A percentile compares a stretch with the other conserved stretches of the same genome.
phyloP scores from a whole-genome alignment of 176 grass and related monocot genomes.

The Oryza longistaminata region DNA sequence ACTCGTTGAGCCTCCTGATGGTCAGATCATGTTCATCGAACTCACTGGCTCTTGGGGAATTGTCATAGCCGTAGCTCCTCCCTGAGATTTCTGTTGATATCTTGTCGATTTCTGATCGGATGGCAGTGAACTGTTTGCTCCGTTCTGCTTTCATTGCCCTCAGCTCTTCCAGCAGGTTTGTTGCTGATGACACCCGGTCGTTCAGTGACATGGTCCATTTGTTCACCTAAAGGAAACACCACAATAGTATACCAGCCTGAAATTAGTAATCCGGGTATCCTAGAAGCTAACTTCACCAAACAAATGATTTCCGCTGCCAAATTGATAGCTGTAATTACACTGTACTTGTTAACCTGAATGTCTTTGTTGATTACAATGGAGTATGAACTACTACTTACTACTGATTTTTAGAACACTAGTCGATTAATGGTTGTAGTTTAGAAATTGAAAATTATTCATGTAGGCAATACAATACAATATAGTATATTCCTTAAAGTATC shows the following conservation, averaged over 20 bases:
- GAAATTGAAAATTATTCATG: not conserved
- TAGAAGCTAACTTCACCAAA: not conserved
- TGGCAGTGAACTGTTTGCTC: slow-evolving; percentile 47
- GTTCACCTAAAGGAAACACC: slow-evolving; percentile 37
- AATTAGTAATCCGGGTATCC: not conserved
- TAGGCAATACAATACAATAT: not conserved
- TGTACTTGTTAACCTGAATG: not conserved
- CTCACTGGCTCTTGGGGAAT: slow-evolving; percentile 19
- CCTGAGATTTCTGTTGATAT: slow-evolving; percentile 46
- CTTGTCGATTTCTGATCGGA: slow-evolving; percentile 56
- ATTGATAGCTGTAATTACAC: not conserved
- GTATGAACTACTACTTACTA: not conserved
- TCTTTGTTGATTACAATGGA: not conserved
- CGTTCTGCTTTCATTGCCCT: slow-evolving; percentile 47
- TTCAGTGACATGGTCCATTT: slow-evolving; percentile 55
- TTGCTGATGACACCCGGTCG: slow-evolving; percentile 42
- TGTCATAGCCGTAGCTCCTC: slow-evolving; percentile 20
- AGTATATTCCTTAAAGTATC: too few relatives aligned
- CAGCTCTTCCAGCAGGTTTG: slow-evolving; percentile 53
- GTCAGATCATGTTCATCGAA: slow-evolving; percentile 52
- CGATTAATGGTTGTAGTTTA: not conserved
- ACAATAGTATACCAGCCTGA: not conserved
- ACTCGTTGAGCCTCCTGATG: slow-evolving; percentile 48
- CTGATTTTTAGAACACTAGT: not conserved
- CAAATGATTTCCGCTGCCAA: not conserved